These are phyloP conservation scores for Malassezia obtusa DNA, from an alignment of 1,284 basidiomycete species.

Conservation along the genomic window DNA sequence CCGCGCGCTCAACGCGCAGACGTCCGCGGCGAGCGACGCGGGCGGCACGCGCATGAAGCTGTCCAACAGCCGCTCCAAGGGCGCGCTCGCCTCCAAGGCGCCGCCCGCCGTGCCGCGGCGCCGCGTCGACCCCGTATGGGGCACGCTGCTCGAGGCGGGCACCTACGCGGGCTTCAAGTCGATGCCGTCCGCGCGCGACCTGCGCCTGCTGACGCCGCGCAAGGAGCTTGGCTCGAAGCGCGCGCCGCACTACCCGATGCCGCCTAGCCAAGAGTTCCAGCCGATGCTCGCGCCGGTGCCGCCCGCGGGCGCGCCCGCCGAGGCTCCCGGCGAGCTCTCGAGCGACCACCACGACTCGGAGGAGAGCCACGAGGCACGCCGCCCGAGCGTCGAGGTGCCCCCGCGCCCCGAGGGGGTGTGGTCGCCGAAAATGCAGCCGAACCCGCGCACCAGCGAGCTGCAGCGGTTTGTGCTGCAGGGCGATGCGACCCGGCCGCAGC, in stretches of 20 bases:
- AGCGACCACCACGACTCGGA: not conserved
- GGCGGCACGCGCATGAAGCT: slow-evolving; percentile 6
- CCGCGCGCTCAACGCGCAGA: slow-evolving; percentile 15
- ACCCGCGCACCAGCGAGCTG: slow-evolving; percentile 3
- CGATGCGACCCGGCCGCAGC: slow-evolving; percentile 9
- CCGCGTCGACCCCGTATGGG: slow-evolving; percentile 21
- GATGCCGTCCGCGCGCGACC: slow-evolving; percentile 26
- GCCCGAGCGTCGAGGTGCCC: not conserved
- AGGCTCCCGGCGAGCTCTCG: not conserved
- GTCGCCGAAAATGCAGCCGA: slow-evolving; percentile 5
- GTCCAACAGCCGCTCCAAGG: slow-evolving; percentile 5
- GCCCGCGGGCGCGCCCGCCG: not conserved
- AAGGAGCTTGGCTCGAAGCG: slow-evolving; percentile 22
- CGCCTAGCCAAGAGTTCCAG: slow-evolving; percentile 15
- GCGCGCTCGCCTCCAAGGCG: slow-evolving; percentile 17
- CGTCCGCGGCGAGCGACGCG: slow-evolving; percentile 20
- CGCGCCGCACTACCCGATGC: slow-evolving; percentile 8
- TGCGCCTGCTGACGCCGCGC: slow-evolving; percentile 30
- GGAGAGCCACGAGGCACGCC: not conserved
- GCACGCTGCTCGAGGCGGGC: slow-evolving; percentile 29
- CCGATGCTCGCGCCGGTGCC: slow-evolving; percentile 3
- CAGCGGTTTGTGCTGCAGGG: slow-evolving; percentile 12
- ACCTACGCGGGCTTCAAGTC: slow-evolving; percentile 39
- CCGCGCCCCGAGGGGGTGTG: not conserved
- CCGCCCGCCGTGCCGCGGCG: slow-evolving; percentile 19